Evolutionary conservation across 1,139 yeast genomes (phyloP).

Genomic region (Kurtzmaniella quercitrusa): DNA sequence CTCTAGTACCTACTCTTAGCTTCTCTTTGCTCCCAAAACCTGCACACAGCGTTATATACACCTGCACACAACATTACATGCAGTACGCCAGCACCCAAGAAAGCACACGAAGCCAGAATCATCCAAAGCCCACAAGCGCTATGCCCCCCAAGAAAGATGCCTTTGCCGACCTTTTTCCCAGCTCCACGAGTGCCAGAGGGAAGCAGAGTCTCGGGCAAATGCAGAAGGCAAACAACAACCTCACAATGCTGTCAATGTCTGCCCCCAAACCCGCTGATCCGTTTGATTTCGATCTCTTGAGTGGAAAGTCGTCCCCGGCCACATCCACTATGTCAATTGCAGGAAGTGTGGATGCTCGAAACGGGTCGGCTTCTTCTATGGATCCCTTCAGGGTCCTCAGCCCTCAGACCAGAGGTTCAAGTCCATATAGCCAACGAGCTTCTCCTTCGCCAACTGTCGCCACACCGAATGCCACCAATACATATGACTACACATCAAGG

Average conservation of each 20-base stretch:
- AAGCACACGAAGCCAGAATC: not conserved
- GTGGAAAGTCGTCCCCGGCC: not conserved
- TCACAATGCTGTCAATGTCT: not conserved
- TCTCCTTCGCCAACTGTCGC: not conserved
- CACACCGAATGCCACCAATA: not conserved
- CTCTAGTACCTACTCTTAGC: too few species aligned
- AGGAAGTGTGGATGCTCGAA: slow-evolving; percentile 13
- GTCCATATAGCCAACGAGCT: not conserved
- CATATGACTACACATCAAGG: slow-evolving; percentile 2
- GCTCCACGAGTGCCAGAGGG: slow-evolving; percentile 21
- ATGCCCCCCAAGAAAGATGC: slow-evolving; percentile 43
- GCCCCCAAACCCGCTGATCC: not conserved
- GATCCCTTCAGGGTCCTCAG: not conserved
- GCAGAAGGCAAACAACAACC: slow-evolving; percentile 2
- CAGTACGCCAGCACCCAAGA: not conserved
- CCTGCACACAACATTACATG: too few species aligned
- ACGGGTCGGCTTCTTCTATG: not conserved
- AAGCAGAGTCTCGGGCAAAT: slow-evolving; percentile 5
- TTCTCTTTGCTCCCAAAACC: too few species aligned
- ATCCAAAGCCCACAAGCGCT: not conserved
- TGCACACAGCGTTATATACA: too few species aligned
- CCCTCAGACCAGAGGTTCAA: slow-evolving; percentile 4
- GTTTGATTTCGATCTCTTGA: slow-evolving; percentile 1
- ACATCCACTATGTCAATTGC: slow-evolving; percentile 5
- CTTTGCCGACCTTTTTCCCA: slow-evolving; percentile 43